phyloP scores from a whole-genome alignment of 2,329 filamentous ascomycete species.

The Sporothrix protearum region DNA sequence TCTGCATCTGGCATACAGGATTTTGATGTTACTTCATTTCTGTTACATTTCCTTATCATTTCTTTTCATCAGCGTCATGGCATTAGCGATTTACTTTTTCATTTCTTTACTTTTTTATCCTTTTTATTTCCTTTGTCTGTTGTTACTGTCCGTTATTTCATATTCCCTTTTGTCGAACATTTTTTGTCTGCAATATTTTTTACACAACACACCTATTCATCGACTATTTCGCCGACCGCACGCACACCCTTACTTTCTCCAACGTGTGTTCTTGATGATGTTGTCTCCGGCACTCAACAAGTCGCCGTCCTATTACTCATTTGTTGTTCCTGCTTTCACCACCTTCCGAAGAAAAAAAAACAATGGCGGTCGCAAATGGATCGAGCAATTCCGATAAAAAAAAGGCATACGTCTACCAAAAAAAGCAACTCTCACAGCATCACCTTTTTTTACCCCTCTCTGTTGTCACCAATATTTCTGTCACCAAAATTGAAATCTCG shows the following conservation, averaged over 20 bases:
- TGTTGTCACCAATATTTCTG: slow-evolving; percentile 16
- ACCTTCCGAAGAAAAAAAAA: neutral
- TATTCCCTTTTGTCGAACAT: slow-evolving; percentile 15
- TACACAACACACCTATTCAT: neutral
- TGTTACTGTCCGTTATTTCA: neutral
- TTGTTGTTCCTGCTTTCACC: neutral
- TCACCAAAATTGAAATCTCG: slow-evolving; percentile 18
- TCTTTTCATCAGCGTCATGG: slow-evolving; percentile 42
- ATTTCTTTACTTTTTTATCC: slow-evolving; percentile 35
- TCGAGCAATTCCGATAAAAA: slow-evolving; percentile 12
- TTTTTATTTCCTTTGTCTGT: slow-evolving; percentile 26
- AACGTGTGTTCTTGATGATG: neutral
- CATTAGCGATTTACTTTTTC: slow-evolving; percentile 46
- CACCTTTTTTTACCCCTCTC: neutral
- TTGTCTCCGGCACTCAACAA: neutral
- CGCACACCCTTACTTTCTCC: slow-evolving; percentile 7
- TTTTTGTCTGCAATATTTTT: neutral
- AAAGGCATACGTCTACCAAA: slow-evolving; percentile 19
- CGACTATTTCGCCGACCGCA: slow-evolving; percentile 7
- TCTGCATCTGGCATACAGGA: slow-evolving; percentile 44
- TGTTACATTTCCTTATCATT: slow-evolving; percentile 33
- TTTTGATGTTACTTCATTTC: slow-evolving; percentile 36
- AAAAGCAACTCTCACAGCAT: neutral
- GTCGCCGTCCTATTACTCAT: neutral
- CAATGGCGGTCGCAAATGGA: slow-evolving; percentile 19